These are phyloP conservation scores for Tuber indicum DNA, from an alignment of 495 filamentous ascomycete genomes.

Conservation along the genomic window DNA sequence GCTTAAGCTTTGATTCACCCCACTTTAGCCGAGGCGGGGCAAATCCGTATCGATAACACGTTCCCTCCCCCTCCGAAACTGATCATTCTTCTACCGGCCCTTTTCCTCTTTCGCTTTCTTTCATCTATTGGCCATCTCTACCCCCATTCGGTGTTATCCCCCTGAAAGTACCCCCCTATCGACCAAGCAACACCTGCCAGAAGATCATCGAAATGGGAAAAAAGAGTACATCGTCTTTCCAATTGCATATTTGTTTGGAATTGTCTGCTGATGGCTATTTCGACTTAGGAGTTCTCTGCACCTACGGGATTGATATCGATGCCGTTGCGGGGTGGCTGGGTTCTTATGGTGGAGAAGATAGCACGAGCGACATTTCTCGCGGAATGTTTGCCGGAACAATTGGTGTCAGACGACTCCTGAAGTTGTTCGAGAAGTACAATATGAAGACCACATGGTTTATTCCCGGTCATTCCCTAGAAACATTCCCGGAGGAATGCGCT, in stretches of 20 bases:
- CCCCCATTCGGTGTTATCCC: background rate
- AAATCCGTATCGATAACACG: background rate
- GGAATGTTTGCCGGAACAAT: slow-evolving; percentile 68
- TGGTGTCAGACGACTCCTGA: slow-evolving; percentile 64
- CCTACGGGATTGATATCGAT: slow-evolving; percentile 58
- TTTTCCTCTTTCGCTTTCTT: background rate
- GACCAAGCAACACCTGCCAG: background rate
- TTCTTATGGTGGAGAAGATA: slow-evolving; percentile 66
- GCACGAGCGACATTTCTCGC: slow-evolving; percentile 56
- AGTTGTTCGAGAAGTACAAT: slow-evolving; percentile 68
- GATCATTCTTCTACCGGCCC: background rate
- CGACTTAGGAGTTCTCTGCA: slow-evolving; percentile 43
- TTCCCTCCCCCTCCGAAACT: background rate
- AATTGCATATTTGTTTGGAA: background rate
- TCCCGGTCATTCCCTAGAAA: slow-evolving; percentile 71
- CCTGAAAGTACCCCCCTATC: background rate
- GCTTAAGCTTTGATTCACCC: background rate
- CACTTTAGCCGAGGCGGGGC: background rate
- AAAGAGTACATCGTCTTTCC: background rate
- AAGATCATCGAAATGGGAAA: background rate
- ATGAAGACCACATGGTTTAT: slow-evolving; percentile 85
- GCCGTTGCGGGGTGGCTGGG: slow-evolving; percentile 68
- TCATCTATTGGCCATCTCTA: background rate
- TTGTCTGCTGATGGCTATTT: background rate
- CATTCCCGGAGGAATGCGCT: slow-evolving; percentile 66